Percentiles rank a stretch among this genome's conserved stretches.
Conservation (phyloP, 331 rosid genomes). For the Pyrus hybrid region DNA sequence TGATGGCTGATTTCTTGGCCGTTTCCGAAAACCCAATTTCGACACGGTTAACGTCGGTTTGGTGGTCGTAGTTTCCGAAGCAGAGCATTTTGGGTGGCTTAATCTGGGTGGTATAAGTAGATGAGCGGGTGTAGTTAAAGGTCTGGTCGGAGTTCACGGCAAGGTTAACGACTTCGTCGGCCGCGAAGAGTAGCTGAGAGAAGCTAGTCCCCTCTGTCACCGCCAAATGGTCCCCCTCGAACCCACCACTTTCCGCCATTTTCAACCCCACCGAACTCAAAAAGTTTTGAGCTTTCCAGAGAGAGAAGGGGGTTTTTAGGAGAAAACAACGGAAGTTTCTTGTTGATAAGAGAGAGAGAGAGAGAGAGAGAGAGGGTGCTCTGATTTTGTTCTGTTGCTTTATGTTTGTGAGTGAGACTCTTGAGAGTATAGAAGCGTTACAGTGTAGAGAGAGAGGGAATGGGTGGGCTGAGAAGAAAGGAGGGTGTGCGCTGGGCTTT, state of each 20-base stretch:
- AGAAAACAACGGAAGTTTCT: conserved; percentile 28
- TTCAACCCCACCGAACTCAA: neutral
- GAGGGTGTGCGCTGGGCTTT: conserved; percentile 19
- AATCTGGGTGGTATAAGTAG: conserved; percentile 24
- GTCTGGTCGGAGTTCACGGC: neutral
- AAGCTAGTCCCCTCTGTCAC: conserved; percentile 37
- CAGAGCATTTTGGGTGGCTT: conserved; percentile 67
- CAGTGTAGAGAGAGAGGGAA: neutral
- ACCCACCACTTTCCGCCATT: conserved; percentile 45
- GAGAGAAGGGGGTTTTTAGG: neutral
- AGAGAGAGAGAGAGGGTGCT: neutral
- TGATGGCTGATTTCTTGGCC: conserved; percentile 42
- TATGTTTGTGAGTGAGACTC: neutral
- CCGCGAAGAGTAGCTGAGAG: conserved; percentile 61
- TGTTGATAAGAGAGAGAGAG: neutral
- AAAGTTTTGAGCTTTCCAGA: neutral
- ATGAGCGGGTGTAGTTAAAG: conserved; percentile 2
- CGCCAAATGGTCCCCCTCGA: conserved; percentile 40
- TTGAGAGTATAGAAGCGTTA: neutral
- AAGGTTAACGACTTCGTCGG: conserved; percentile 28
- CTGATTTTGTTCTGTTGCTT: neutral
- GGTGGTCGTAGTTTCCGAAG: conserved; percentile 31
- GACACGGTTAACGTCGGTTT: neutral
- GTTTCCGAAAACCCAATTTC: conserved; percentile 12
- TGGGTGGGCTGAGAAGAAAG: neutral